Evolutionary conservation across 106 monocot genomes (phyloP).

Genomic region (Dendrobium nobile): DNA sequence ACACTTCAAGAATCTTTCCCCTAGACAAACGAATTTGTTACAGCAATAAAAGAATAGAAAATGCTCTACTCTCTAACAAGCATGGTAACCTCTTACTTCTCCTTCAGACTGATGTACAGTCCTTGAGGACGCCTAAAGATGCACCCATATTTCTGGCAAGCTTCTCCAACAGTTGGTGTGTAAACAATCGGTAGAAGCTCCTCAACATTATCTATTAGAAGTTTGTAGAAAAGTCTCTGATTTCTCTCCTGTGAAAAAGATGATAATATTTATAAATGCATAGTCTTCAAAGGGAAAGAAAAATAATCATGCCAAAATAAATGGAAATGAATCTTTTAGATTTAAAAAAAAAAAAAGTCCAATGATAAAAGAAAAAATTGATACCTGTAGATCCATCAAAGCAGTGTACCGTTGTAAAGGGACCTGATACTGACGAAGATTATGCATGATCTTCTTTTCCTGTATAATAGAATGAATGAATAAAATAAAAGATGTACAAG

Average conservation of each 20-base stretch:
- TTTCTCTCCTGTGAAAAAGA: constrained; percentile 58
- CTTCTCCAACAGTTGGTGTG: constrained; percentile 91
- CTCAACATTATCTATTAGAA: constrained; percentile 86
- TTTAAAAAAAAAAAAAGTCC: no score
- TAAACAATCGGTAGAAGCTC: constrained; percentile 87
- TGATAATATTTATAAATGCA: neutral
- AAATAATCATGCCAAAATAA: neutral
- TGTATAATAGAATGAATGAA: constrained; percentile 8
- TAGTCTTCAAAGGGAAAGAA: neutral
- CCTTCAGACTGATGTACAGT: constrained; percentile 65
- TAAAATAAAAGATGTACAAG: neutral
- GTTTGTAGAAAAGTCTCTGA: constrained; percentile 93
- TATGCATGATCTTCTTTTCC: constrained; percentile 79
- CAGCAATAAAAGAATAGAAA: neutral
- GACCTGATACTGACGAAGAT: constrained; percentile 58
- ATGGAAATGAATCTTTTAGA: neutral
- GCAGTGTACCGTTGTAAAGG: constrained; percentile 79
- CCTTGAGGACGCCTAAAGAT: constrained; percentile 84
- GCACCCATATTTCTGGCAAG: constrained; percentile 90
- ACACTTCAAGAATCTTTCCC: constrained; percentile 80
- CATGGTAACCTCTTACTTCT: constrained; percentile 15
- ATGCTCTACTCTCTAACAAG: neutral
- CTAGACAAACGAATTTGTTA: constrained; percentile 21
- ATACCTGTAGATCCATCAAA: constrained; percentile 74
- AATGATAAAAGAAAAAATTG: neutral